Evolutionary conservation across 2,329 filamentous ascomycete species (phyloP), one percentile per base, ranked within the genome.

Genomic region (Aspergillus floridensis): DNA sequence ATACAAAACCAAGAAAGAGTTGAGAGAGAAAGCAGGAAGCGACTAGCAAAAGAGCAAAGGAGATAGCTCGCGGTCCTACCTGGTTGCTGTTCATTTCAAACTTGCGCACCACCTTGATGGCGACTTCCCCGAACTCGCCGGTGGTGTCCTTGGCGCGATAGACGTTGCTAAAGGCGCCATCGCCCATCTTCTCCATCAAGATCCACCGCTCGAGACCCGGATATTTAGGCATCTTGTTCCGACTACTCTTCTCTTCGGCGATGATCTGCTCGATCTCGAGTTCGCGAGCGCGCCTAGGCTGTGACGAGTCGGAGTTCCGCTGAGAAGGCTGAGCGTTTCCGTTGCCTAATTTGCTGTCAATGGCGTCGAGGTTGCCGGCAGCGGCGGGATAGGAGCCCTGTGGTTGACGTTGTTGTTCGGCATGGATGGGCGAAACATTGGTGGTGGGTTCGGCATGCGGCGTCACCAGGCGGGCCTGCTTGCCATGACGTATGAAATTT

Each of bases 51-150:
- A 31, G 11, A 68, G 67, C 65, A 71, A 64, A 72, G 72, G 65
- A 70, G 70, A 68, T 62, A 29, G 44, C 64, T 55, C 60, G 52
- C 24, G 47, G 61, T 64, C 89, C 92, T 85, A 99, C 95, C 92
- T 98, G 95, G 82, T 89, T 92, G 66, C 88, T 93, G 80, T 96
- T 98, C 91, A 99, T 97, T 79, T 99, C 95, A 75, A 92, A 98
- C 80, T 98, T 98, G 72, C 95, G 90, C 65, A 99, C 95, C 54
- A 99, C 95, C 78, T 99, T 99, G 83, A 99, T 98, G 68, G 93
- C 95, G 35, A 95, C 92, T 74, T 98, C 89, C 66, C 86, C 87
- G 63, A 85, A 84, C 63, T 88, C 82, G 46, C 90, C 89, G 5
- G 87, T 83, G 49, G 77, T 82, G 74, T 99, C 95, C 66, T 84